Evolutionary conservation across 306 rosid genomes (phyloP).

Genomic region (Gastrolobium villosum): DNA sequence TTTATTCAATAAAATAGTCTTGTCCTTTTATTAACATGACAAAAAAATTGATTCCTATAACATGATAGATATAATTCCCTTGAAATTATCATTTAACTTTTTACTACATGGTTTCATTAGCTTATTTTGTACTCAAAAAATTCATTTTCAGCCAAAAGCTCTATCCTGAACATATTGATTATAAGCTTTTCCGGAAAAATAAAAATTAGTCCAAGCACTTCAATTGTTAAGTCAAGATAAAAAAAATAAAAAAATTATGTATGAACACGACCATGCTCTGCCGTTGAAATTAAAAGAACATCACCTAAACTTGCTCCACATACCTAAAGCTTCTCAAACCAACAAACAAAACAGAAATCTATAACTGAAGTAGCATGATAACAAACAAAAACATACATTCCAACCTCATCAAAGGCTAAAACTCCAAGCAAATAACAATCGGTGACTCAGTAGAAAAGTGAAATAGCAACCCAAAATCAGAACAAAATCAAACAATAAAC

Average conservation of each 20-base stretch:
- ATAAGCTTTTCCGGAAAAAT: background rate
- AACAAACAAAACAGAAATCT: constrained; percentile 10
- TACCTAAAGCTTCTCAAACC: constrained; percentile 26
- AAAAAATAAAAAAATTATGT: background rate
- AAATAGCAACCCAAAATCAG: constrained; percentile 14
- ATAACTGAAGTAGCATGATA: background rate
- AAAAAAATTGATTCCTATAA: too few relatives aligned
- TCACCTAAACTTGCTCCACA: constrained; percentile 13
- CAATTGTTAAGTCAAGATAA: background rate
- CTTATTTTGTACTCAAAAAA: too few relatives aligned
- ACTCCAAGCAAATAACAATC: background rate
- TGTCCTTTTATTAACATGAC: too few relatives aligned
- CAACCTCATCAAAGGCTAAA: constrained; percentile 7
- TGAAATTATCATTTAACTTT: background rate
- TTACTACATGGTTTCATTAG: background rate
- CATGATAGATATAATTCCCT: too few relatives aligned
- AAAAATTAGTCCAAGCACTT: constrained; percentile 14
- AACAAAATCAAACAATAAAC: background rate
- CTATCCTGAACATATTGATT: constrained; percentile 1
- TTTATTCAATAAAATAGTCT: too few relatives aligned
- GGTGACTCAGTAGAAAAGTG: background rate
- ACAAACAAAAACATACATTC: constrained; percentile 21
- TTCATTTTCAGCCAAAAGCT: background rate
- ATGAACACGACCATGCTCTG: background rate
- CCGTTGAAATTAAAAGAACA: constrained; percentile 17